These are phyloP conservation scores for Russula sp. DNA, from an alignment of 768 basidiomycete genomes.

Conservation along the genomic window DNA sequence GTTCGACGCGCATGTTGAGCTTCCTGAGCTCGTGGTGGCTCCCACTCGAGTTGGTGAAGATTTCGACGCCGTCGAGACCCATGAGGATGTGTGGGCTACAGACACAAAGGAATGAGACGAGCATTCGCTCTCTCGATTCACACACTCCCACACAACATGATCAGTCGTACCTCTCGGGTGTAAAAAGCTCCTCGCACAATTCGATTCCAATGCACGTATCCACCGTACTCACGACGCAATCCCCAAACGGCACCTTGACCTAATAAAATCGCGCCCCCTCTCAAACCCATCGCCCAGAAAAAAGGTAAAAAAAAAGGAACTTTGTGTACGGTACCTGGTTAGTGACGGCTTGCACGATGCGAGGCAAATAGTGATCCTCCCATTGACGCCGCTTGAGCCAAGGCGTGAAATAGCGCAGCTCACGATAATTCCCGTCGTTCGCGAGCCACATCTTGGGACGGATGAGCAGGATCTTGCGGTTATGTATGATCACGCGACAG, in stretches of 20 bases:
- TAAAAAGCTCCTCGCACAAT: constrained; percentile 96
- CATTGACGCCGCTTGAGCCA: constrained; percentile 86
- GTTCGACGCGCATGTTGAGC: constrained; percentile 79
- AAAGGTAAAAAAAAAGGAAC: too few relatives aligned
- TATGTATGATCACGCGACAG: constrained; percentile 83
- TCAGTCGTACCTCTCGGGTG: constrained; percentile 73
- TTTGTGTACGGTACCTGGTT: constrained; percentile 52
- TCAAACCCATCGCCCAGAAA: too few relatives aligned
- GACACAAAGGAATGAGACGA: background rate
- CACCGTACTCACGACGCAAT: constrained; percentile 84
- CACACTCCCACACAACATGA: background rate
- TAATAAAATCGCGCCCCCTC: constrained; percentile 34
- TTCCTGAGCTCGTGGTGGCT: constrained; percentile 99
- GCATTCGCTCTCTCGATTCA: background rate
- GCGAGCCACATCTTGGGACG: constrained; percentile 99
- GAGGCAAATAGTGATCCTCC: constrained; percentile 89
- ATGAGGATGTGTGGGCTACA: constrained; percentile 90
- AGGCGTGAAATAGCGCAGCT: constrained; percentile 79
- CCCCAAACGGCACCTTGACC: constrained; percentile 91
- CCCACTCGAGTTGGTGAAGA: constrained; percentile 97
- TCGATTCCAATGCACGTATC: constrained; percentile 98
- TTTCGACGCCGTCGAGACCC: constrained; percentile 98
- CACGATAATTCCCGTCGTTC: constrained; percentile 95
- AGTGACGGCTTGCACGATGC: constrained; percentile 82
- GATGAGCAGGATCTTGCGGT: constrained; percentile 85